Base-by-base conservation (phyloP, 73 alveolate genomes). In the Paramecium biaurelia region DNA sequence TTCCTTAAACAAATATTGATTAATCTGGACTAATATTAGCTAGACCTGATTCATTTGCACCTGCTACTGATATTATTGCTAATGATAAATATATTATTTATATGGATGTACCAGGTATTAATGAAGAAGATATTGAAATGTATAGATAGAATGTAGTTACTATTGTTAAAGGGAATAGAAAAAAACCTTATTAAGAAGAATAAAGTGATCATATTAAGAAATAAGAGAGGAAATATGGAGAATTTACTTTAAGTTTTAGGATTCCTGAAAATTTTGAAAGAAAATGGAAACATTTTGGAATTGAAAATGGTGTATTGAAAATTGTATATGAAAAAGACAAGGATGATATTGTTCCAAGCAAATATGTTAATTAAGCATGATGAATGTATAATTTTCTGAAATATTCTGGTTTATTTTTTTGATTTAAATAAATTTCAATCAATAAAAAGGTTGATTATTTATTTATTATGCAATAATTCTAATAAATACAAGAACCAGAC, bases 221-320 rank as follows among this genome's bases (percentile, higher is more conserved):
- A 79, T 79, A 79, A n/a, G 93, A 87, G 59, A 68, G 93, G 5
- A 70, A 59, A 38, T 87, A 67, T 67, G 92, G 93, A 12, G 93
- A 87, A 67, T 87, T 87, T 37, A 59, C 57, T 28, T 18, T 67
- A 20, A 43, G 79, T 38, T 87, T 86, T 32, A 86, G 74, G 42
- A 86, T 86, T 26, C 93, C 93, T 45, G 79, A 85, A 56, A 56
- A 57, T 8, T 85, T 70, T 42, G 76, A 79, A 79, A 79, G 90
- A 26, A 79, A 43, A 45, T 79, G 76, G 90, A 43, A 26, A 30
- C 45, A 18, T 23, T 79, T 79, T 79, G 90, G 76, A 8, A 79
- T 79, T 20, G 90, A 79, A 35, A 41, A 79, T 43, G 90, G 90
- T 10, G 90, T 89, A 18, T 82, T 70, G 9, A 72, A 38, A 34